Percentiles rank a stretch among this genome's conserved stretches.
Conservation (phyloP, 257 asterid genomes). For the Solanum medicagineum region DNA sequence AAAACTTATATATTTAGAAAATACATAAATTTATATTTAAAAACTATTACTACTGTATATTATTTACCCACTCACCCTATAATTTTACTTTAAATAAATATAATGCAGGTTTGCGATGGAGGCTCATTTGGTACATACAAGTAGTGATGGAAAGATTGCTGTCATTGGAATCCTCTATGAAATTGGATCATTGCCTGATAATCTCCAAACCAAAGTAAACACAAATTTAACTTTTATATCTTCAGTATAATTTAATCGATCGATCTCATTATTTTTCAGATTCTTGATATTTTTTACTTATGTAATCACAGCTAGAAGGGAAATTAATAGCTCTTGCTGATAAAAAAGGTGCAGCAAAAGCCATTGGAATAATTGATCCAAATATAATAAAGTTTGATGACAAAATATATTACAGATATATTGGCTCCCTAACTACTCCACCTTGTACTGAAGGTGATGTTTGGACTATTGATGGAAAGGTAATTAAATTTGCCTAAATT, state of each 20-base stretch:
- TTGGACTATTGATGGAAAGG: conserved; percentile 47
- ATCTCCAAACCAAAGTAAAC: neutral
- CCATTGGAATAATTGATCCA: conserved; percentile 26
- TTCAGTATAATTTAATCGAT: neutral
- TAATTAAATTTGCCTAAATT: neutral
- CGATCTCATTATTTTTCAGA: neutral
- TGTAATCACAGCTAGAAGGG: conserved; percentile 15
- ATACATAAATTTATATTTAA: too few species aligned
- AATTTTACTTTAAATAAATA: neutral
- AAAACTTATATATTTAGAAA: too few species aligned
- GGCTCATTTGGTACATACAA: neutral
- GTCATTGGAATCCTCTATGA: conserved; percentile 20
- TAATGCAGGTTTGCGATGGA: neutral
- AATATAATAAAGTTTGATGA: conserved; percentile 22
- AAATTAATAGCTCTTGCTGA: conserved; percentile 11
- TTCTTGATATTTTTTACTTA: neutral
- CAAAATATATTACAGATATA: conserved; percentile 34
- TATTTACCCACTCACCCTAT: too few species aligned
- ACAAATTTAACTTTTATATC: neutral
- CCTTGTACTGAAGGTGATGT: conserved; percentile 42
- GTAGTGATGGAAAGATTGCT: neutral
- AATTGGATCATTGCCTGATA: neutral
- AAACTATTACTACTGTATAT: too few species aligned
- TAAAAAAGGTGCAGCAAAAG: neutral
- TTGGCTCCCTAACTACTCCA: conserved; percentile 62